Conservation (phyloP, 2,329 filamentous ascomycete species). For the Cytospora schulzeri region DNA sequence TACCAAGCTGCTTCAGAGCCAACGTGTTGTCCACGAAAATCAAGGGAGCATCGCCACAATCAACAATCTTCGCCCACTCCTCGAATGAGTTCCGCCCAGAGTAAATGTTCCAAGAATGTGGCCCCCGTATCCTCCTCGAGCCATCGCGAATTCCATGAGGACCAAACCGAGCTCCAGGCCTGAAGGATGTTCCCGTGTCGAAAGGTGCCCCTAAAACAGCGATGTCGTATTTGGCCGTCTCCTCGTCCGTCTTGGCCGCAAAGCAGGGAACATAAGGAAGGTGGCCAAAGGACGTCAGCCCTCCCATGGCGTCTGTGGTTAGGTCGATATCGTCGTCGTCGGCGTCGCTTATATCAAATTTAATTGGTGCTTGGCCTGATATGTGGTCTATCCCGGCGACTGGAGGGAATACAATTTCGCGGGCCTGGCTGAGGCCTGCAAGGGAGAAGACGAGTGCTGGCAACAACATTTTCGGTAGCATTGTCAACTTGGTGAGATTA, state of each 20-base stretch:
- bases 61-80: conserved; percentile 53
- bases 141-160: conserved; percentile 38
- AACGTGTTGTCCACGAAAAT: conserved; percentile 77
- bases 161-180: conserved; percentile 42
- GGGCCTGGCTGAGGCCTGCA: background rate
- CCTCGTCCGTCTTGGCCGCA: conserved; percentile 11
- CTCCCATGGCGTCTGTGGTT: conserved; percentile 16
- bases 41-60: conserved; percentile 79
- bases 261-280: conserved; percentile 21
- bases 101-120: conserved; percentile 16
- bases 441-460: background rate
- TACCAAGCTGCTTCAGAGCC: conserved; percentile 73
- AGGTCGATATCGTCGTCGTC: conserved; percentile 23
- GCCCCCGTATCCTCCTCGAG: conserved; percentile 34
- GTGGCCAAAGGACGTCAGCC: conserved; percentile 19
- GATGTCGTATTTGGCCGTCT: conserved; percentile 20
- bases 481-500: background rate
- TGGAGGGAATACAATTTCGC: conserved; percentile 23
- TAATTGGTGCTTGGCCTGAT: conserved; percentile 12
- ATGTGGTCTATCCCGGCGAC: conserved; percentile 11
- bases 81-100: conserved; percentile 24
- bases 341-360: background rate
- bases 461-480: background rate
- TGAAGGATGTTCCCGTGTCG: conserved; percentile 41
- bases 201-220: conserved; percentile 50